Evolutionary conservation across 2,329 filamentous ascomycete species (phyloP), one percentile per base, ranked within the genome.

Genomic region (Paecilomyces sp.): DNA sequence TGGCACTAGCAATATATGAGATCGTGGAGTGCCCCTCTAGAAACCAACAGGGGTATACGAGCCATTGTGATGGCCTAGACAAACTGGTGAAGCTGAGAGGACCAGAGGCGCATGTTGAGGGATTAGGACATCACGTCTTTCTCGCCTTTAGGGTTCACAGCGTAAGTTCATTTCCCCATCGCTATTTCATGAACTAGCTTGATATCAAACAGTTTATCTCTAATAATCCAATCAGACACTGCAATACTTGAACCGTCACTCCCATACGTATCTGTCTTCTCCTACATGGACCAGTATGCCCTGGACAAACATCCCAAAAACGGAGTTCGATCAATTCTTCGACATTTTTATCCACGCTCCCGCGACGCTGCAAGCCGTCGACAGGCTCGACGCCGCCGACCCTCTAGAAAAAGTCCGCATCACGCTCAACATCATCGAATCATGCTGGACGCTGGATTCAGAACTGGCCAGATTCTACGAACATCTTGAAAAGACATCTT

Each of bases 1-100:
- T 75, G 67, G 65, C 70, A 7, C 60, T 76, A 1, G 65, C 68
- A 18, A 65, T 75, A 51, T 77, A 77, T 57, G 71, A 73, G 57
- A 59, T 71, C 9, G 61, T 69, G 33, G 73, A 76, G 63, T 77
- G 74, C 60, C 74, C 74, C 0, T 65, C 62, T 36, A 57, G 64
- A 13, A 69, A 64, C n/a, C 60, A 64, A 9, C 57, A 64, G 2
- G 74, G 66, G 2, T 74, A 72, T 64, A 60, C 69, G 8, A 69
- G 64, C 31, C 74, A 76, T 54, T 67, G 68, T 22, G 64, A 66
- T 12, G 74, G 74, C 11, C 68, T 70, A 55, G 57, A 68, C n/a
- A 69, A 64, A 13, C 60, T 77, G 28, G 63, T 75, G 28, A 63
- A 73, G 56, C 58, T 69, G 7, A 67, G 73, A 51, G 74, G 74